Conservation (phyloP, 495 filamentous ascomycete genomes). For the Platismatia glauca region DNA sequence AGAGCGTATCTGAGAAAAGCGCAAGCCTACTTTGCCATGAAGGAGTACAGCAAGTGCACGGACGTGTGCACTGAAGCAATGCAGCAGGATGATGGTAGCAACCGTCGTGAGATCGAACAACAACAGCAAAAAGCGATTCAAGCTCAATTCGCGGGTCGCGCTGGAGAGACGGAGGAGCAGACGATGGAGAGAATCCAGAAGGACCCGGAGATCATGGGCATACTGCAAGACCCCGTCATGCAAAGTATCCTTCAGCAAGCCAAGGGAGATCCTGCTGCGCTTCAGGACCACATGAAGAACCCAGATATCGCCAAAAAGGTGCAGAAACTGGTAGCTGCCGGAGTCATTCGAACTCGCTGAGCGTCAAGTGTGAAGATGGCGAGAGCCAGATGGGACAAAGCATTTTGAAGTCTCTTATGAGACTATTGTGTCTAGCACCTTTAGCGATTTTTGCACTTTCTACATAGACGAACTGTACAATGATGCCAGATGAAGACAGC, state of each 20-base stretch:
- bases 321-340: constrained; percentile 84
- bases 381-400: background rate
- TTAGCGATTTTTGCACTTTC: constrained; percentile 18
- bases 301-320: constrained; percentile 72
- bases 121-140: constrained; percentile 91
- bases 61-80: constrained; percentile 79
- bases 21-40: constrained; percentile 89
- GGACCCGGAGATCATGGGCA: constrained; percentile 89
- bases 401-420: background rate
- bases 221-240: constrained; percentile 94
- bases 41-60: constrained; percentile 88
- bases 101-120: constrained; percentile 82
- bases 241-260: constrained; percentile 94
- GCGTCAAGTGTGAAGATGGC: background rate
- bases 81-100: constrained; percentile 66
- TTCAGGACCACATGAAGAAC: constrained; percentile 97
- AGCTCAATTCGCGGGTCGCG: constrained; percentile 77
- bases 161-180: constrained; percentile 95
- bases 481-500: background rate
- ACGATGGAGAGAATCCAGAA: constrained; percentile 84
- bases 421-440: constrained; percentile 13
- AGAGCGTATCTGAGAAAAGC: constrained; percentile 92
- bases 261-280: constrained; percentile 80
- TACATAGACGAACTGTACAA: constrained; percentile 9
- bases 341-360: constrained; percentile 61